Evolutionary conservation across 2,329 filamentous ascomycete species (phyloP).

Genomic region (Epichloe sylvatica): DNA sequence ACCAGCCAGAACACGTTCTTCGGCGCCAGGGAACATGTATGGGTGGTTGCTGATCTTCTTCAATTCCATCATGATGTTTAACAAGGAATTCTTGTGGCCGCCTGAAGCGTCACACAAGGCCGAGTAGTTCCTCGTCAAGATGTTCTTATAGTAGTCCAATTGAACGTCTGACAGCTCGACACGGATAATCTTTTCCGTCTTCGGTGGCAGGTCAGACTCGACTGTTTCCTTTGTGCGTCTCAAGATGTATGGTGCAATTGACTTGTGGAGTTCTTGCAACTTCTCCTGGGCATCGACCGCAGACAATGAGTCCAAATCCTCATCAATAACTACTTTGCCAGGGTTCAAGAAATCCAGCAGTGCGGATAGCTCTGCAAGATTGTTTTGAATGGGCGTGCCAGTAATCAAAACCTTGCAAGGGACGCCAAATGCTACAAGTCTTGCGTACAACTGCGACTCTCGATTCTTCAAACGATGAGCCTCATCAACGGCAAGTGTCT

Average conservation of each 20-base stretch:
- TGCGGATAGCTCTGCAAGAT: conserved; percentile 79
- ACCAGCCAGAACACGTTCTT: conserved; percentile 73
- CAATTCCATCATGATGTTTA: conserved; percentile 99
- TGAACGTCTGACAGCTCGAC: conserved; percentile 95
- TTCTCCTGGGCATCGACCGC: conserved; percentile 75
- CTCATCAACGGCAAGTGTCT: conserved; percentile 91
- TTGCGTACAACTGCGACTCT: conserved; percentile 83
- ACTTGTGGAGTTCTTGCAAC: conserved; percentile 68
- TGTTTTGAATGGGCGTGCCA: conserved; percentile 95
- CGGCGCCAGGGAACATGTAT: conserved; percentile 91
- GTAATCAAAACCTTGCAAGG: conserved; percentile 88
- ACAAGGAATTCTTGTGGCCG: conserved; percentile 83
- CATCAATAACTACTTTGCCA: conserved; percentile 81
- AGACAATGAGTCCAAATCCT: conserved; percentile 68
- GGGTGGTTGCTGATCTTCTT: conserved; percentile 99
- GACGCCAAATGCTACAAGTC: conserved; percentile 71
- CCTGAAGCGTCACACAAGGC: conserved; percentile 81
- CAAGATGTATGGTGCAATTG: conserved; percentile 87
- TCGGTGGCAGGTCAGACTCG: conserved; percentile 87
- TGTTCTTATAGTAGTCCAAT: conserved; percentile 97
- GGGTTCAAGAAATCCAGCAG: conserved; percentile 95
- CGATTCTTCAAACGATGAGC: conserved; percentile 93
- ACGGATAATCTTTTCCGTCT: conserved; percentile 97
- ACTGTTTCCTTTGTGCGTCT: conserved; percentile 95
- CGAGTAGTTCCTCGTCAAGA: conserved; percentile 89